Base-by-base conservation (phyloP, 805 yeast genomes). In the Pichia deserticola region DNA sequence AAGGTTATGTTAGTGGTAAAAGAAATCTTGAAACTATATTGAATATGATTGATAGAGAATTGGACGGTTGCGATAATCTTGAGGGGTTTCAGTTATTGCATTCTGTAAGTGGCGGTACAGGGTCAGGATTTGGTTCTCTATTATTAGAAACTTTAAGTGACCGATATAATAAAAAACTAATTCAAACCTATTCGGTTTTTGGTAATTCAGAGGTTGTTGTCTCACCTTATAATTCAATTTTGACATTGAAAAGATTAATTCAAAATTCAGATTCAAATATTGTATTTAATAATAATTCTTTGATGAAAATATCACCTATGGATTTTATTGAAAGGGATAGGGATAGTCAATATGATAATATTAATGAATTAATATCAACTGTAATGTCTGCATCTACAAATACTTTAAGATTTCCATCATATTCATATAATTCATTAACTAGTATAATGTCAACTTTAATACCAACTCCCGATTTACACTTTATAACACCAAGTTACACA, bases 71-170 rank as follows among this genome's bases (percentile, higher is more conserved):
- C 56, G 98, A 95, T 54, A 84, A 84, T 49, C 70, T 89, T 47
- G 93, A 90, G 55, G 95, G 95, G 5, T 93, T 93, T 65, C 96
- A 89, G 71, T 69, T 93, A 55, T 66, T 90, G 46, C 99, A 93
- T 67, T 86, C 97, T 5, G 95, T 93, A 5, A 98, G 97, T 0
- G 99, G 99, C 36, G 99, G 99, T 38, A 93, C 99, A 0, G 99
- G 99, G 0, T 86, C 97, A 0, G 99, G 99, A 4, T 79, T 89
- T 36, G 99, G 99, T 0, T 54, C 56, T 5, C 39, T 30, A 13
- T 57, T 93, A 41, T 67, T 93, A 37, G 97, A 93, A 63, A 71
- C 81, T 13, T 65, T 95, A 50, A 79, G 81, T 50, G 99, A 93
- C 63, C 71, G 89, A 48, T 92, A 81, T 63, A 81, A 85, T 46